Base-by-base conservation (phyloP, 1,284 basidiomycete genomes). In the Phellinidium pouzarii region DNA sequence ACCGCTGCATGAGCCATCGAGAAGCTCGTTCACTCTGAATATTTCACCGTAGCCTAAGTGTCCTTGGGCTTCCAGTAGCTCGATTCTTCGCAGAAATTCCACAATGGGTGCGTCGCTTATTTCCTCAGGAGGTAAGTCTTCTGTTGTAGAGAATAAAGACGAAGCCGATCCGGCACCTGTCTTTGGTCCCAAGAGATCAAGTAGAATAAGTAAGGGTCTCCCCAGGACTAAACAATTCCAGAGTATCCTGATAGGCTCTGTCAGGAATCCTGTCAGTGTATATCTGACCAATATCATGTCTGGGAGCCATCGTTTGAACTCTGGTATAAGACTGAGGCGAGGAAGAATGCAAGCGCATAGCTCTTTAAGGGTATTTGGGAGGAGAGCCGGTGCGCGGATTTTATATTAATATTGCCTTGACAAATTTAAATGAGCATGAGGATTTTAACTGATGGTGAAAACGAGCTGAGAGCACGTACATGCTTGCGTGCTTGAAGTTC, bases 221-320 rank as follows among this genome's bases (percentile, higher is more conserved):
- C 69, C 71, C 37, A 68, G 66, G 29, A 66, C 62, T 47, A 72
- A 64, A 48, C 67, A 69, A 44, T 68, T 63, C 65, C 68, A 73
- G 23, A 72, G 60, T 9, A 65, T 57, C 27, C 61, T 61, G 42
- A 67, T 57, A 3, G 66, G 60, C 57, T 58, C 41, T 63, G 37
- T 34, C 14, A 5, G 26, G 31, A 20, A 26, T 63, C n/a, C n/a
- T n/a, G n/a, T n/a, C n/a, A 56, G 50, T 61, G 59, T 46, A 14
- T 19, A 27, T 1, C 11, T 11, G 14, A 17, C 26, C n/a, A 19
- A 14, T 45, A 8, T 12, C 5, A n/a, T 23, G 34, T 17, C n/a
- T 17, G n/a, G 48, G 20, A 58, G 60, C 7, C 64, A 72, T 60
- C 64, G 65, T 19, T 60, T 59, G 50, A 71, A 70, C 57, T 69